phyloP scores from a whole-genome alignment of 2,329 filamentous ascomycete genomes.

The Trichoderma sp. region DNA sequence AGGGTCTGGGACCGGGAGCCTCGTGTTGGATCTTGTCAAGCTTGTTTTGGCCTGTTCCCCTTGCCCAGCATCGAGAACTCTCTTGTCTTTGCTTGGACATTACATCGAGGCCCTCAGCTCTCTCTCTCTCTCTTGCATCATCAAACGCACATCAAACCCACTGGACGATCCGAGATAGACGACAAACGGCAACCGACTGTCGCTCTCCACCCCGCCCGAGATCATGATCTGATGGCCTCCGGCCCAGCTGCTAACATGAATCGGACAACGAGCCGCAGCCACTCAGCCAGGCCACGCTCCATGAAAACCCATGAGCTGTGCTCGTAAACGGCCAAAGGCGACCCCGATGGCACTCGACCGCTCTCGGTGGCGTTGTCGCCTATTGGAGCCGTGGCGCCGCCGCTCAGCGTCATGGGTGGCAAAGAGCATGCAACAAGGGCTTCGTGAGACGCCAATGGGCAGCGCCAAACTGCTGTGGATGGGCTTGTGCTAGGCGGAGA shows the following conservation, averaged over 20 bases:
- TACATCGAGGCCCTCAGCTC: too few species aligned
- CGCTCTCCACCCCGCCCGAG: constrained; percentile 1
- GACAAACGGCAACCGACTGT: constrained; percentile 1
- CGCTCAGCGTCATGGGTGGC: constrained; percentile 24
- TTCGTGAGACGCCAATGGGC: background rate
- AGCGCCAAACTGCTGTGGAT: background rate
- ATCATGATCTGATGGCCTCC: background rate
- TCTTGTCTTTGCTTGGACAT: too few species aligned
- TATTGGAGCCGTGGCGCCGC: constrained; percentile 22
- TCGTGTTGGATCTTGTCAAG: background rate
- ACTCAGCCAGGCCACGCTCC: background rate
- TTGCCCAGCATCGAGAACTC: too few species aligned
- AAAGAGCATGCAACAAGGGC: background rate
- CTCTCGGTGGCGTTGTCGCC: constrained; percentile 1
- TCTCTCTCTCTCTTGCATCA: too few species aligned
- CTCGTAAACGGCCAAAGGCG: constrained; percentile 7
- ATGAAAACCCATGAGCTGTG: background rate
- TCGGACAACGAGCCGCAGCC: background rate
- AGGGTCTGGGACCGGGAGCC: too few species aligned
- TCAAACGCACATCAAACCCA: too few species aligned
- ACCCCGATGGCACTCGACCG: constrained; percentile 22
- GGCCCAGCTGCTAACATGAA: background rate
- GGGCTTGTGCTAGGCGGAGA: constrained; percentile 20
- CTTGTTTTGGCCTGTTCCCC: background rate
- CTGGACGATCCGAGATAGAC: background rate